A percentile compares a stretch with the other conserved stretches of the same genome.
These are phyloP conservation scores for Colletotrichum simmondsii DNA, from an alignment of 2,329 filamentous ascomycete genomes.

Conservation along the genomic window DNA sequence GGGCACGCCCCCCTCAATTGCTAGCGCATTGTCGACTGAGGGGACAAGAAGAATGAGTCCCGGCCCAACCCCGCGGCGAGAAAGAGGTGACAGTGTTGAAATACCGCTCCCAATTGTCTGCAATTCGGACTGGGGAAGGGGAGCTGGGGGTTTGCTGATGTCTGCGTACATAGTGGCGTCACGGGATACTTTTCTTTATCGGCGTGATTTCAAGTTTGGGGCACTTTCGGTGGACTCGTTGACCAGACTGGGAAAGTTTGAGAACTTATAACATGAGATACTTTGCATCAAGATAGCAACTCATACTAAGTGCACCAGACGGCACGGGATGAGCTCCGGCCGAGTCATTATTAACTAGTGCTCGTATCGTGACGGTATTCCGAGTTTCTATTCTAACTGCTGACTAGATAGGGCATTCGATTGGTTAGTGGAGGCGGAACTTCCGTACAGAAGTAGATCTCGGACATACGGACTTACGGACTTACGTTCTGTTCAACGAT, in stretches of 20 bases:
- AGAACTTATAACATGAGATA: background rate
- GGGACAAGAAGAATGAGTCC: background rate
- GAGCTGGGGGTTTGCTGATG: background rate
- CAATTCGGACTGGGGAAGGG: background rate
- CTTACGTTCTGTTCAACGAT: background rate
- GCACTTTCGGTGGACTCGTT: background rate
- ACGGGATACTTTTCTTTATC: background rate
- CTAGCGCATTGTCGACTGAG: background rate
- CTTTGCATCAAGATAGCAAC: background rate
- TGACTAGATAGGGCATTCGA: background rate
- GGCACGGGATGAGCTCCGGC: background rate
- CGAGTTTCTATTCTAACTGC: background rate
- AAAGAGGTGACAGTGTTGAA: background rate
- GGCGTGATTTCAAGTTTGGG: background rate
- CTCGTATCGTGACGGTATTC: background rate
- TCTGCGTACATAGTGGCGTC: background rate
- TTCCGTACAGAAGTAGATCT: background rate
- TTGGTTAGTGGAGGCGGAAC: background rate
- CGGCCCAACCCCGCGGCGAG: background rate
- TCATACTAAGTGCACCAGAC: background rate
- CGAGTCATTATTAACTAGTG: background rate
- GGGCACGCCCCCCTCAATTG: conserved; percentile 52
- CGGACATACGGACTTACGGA: background rate
- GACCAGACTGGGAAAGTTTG: background rate
- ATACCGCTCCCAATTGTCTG: background rate